These are phyloP conservation scores for Canna indica DNA, from an alignment of 176 grass and related monocot genomes.

Conservation along the genomic window DNA sequence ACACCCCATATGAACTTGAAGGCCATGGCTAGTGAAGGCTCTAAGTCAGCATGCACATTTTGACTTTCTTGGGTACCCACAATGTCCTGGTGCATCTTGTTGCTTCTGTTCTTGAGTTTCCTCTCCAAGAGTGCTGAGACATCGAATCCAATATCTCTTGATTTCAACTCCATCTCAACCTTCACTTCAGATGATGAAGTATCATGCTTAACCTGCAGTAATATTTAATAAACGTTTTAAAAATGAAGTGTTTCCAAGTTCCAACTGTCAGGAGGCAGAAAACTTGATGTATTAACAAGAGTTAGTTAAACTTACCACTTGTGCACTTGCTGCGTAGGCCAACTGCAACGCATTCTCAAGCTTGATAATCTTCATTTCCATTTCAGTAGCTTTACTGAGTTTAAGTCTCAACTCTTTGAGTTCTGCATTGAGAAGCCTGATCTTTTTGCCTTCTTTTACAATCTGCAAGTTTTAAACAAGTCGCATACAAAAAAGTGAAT, in stretches of 20 bases:
- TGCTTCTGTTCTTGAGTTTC: conserved; percentile 15
- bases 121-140: conserved; percentile 21
- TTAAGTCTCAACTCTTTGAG: conserved; percentile 52
- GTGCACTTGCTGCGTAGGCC: conserved; percentile 28
- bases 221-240: conserved; percentile 12
- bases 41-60: conserved; percentile 23
- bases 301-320: conserved; percentile 25
- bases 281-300: background rate
- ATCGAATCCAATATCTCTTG: conserved; percentile 39
- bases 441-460: conserved; percentile 38
- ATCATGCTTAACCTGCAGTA: conserved; percentile 41
- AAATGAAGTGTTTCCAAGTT: background rate
- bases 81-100: conserved; percentile 3
- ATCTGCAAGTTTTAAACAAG: conserved; percentile 30
- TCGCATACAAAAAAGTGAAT: conserved; percentile 4
- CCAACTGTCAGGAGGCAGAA: background rate
- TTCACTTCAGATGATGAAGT: background rate
- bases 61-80: conserved; percentile 10
- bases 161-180: conserved; percentile 24
- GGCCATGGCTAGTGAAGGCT: conserved; percentile 90
- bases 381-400: conserved; percentile 40
- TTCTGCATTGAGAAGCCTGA: conserved; percentile 36
- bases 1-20: conserved; percentile 91
- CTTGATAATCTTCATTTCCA: conserved; percentile 66
- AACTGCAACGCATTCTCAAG: conserved; percentile 69